Conservation (phyloP, 257 asterid genomes). For the Scutellaria galericulata region DNA sequence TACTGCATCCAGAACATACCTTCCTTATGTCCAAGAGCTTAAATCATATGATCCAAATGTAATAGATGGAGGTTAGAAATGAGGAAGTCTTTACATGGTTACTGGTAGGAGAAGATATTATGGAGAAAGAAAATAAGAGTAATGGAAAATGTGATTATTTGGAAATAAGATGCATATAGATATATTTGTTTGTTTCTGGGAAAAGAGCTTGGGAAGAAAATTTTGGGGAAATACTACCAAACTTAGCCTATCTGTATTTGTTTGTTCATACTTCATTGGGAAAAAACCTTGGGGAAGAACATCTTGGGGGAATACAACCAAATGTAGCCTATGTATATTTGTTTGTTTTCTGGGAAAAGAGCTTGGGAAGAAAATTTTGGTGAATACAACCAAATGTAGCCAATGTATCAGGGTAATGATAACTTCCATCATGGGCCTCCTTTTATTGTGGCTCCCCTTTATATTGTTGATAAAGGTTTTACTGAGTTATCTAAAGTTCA, state of each 20-base stretch:
- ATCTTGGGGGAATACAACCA: constrained; percentile 7
- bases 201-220: not conserved
- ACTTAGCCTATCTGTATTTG: too few species aligned
- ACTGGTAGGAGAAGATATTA: not conserved
- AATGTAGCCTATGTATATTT: not conserved
- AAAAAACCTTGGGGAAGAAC: not conserved
- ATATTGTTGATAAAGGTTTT: constrained; percentile 3
- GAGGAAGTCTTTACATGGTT: not conserved
- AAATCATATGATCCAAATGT: not conserved
- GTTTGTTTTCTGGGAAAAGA: not conserved
- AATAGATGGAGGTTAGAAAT: not conserved
- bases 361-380: not conserved
- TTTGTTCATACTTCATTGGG: too few species aligned
- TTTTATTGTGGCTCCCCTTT: not conserved
- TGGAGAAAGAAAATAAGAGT: constrained; percentile 2
- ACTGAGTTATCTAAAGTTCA: not conserved
- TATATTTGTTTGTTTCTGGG: not conserved
- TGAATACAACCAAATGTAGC: too few species aligned
- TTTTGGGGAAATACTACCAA: constrained; percentile 17
- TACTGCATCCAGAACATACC: not conserved
- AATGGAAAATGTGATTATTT: not conserved
- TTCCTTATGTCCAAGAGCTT: not conserved
- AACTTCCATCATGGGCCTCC: not conserved
- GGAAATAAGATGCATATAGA: not conserved
- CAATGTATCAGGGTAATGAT: not conserved